A percentile compares a stretch with the other conserved stretches of the same genome.
Conservation (phyloP, 1,139 yeast species). For the Hansenula lynferdii region DNA sequence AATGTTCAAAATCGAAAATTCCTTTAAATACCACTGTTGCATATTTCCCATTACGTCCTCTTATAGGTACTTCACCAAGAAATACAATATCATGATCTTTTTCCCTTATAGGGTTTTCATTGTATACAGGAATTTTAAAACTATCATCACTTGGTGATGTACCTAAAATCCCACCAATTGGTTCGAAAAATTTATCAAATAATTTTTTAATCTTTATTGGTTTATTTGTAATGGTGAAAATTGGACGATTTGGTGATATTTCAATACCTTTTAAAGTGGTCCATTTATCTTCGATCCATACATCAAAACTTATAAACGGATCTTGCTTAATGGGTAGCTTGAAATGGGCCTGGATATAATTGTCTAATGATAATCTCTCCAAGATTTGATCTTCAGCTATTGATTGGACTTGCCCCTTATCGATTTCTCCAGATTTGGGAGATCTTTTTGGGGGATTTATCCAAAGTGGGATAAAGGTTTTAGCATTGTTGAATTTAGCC, state of each 20-base stretch:
- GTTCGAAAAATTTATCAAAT: conserved; percentile 15
- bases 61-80: conserved; percentile 14
- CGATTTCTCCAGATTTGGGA: conserved; percentile 10
- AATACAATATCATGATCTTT: conserved; percentile 19
- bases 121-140: conserved; percentile 18
- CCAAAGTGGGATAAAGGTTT: conserved; percentile 16
- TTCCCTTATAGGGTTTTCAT: conserved; percentile 6
- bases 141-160: conserved; percentile 7
- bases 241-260: conserved; percentile 15
- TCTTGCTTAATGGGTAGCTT: conserved; percentile 15
- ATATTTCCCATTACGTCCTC: conserved; percentile 11
- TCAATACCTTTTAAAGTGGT: conserved; percentile 18
- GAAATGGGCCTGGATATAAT: conserved; percentile 13
- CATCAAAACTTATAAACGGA: conserved; percentile 12
- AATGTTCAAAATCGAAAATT: conserved; percentile 19
- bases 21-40: conserved; percentile 20
- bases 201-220: conserved; percentile 13
- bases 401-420: conserved; percentile 10
- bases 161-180: conserved; percentile 14
- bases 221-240: conserved; percentile 10
- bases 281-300: conserved; percentile 19
- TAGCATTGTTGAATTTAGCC: conserved; percentile 7
- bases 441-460: conserved; percentile 12
- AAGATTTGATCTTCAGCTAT: conserved; percentile 20
- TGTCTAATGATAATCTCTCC: conserved; percentile 18